These are phyloP conservation scores for Coniochaeta hoffmannii DNA, from an alignment of 2,329 filamentous ascomycete species.

Conservation along the genomic window DNA sequence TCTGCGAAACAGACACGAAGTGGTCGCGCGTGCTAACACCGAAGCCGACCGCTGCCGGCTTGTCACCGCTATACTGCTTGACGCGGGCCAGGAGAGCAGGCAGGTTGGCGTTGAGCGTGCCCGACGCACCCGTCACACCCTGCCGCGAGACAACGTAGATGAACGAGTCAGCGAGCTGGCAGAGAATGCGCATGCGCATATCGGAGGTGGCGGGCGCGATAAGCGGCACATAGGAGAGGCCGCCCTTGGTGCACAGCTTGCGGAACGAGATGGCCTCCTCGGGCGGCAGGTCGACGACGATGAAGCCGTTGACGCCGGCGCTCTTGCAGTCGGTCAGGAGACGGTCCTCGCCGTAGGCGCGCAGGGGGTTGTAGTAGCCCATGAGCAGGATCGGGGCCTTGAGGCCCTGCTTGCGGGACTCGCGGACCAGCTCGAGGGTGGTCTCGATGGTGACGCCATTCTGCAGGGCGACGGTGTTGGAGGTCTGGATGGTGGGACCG, in stretches of 20 bases:
- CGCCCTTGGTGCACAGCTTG: constrained; percentile 70
- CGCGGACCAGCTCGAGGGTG: constrained; percentile 75
- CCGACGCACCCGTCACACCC: constrained; percentile 89
- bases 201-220: constrained; percentile 93
- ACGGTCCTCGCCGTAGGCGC: constrained; percentile 88
- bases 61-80: constrained; percentile 85
- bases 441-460: constrained; percentile 81
- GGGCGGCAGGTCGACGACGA: constrained; percentile 89
- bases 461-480: constrained; percentile 80
- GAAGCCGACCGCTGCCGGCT: constrained; percentile 88
- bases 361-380: constrained; percentile 97
- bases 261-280: constrained; percentile 94
- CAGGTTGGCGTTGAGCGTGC: constrained; percentile 72
- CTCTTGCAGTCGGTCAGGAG: constrained; percentile 78
- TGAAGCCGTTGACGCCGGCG: constrained; percentile 90
- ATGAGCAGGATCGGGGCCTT: constrained; percentile 83
- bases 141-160: constrained; percentile 98
- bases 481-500: constrained; percentile 91
- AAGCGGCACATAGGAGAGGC: constrained; percentile 90
- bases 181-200: constrained; percentile 87
- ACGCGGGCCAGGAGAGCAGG: constrained; percentile 78
- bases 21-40: constrained; percentile 94
- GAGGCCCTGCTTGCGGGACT: constrained; percentile 70
- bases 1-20: constrained; percentile 74
- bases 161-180: constrained; percentile 95